Conservation (phyloP, 2,329 filamentous ascomycete genomes). For the Penicillium sp. region DNA sequence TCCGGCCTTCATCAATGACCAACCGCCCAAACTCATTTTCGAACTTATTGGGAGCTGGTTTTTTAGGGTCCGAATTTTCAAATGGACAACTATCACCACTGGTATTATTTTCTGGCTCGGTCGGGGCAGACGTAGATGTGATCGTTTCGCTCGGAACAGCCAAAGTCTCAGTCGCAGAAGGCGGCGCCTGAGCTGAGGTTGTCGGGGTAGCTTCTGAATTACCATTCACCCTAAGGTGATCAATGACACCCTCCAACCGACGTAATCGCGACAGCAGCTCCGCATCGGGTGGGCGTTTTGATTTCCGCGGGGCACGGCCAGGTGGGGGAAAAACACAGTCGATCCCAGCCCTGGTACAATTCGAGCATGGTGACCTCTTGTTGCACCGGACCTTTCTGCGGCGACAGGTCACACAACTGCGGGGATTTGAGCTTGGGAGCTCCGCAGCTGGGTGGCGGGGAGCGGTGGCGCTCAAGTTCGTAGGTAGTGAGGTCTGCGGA, state of each 20-base stretch:
- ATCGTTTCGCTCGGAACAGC: conserved; percentile 1
- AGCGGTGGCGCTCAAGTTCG: conserved; percentile 14
- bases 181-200: conserved; percentile 9
- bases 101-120: background rate
- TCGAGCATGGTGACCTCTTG: conserved; percentile 49
- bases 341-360: conserved; percentile 51
- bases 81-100: conserved; percentile 16
- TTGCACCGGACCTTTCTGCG: conserved; percentile 51
- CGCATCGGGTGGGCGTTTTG: conserved; percentile 58
- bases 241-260: conserved; percentile 61
- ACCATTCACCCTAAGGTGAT: conserved; percentile 54
- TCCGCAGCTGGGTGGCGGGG: conserved; percentile 18
- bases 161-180: conserved; percentile 11
- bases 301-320: conserved; percentile 59
- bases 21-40: conserved; percentile 54
- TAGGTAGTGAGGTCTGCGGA: conserved; percentile 10
- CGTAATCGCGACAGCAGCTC: conserved; percentile 59
- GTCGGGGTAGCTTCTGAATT: conserved; percentile 13
- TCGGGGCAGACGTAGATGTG: background rate
- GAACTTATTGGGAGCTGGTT: conserved; percentile 19
- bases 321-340: conserved; percentile 64
- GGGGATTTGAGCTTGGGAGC: conserved; percentile 29
- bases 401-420: conserved; percentile 50
- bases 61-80: conserved; percentile 26
- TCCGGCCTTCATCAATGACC: conserved; percentile 59